Base-by-base conservation (phyloP, 306 rosid genomes). In the Chamaecrista fasciculata region DNA sequence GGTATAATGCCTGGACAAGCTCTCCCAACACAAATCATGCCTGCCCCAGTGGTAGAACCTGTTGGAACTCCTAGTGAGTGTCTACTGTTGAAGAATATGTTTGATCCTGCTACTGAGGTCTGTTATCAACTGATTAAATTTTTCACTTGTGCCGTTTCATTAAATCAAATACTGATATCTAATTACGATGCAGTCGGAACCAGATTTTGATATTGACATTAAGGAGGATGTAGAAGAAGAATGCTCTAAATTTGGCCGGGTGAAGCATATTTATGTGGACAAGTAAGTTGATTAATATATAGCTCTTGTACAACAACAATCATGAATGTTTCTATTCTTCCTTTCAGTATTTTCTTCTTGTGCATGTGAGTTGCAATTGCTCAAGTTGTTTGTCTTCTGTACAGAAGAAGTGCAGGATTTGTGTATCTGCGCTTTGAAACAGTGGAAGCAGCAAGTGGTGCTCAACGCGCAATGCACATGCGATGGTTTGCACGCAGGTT, bases 211-310 rank as follows among this genome's bases (percentile, higher is more conserved):
- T 76, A 18, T 79, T 33, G 99, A 94, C 72, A 94, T 94, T 44
- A 91, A 82, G 86, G 99, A 91, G 19, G 99, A 94, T 52, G 99
- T 94, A 11, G 96, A 88, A 78, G 99, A 89, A 71, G 99, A 94
- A 79, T 94, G 99, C 62, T 91, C 96, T 43, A 94, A 89, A 69
- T 94, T 81, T 74, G 99, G 99, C 58, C 84, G 81, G 39, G 97
- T 94, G 85, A 84, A 81, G 71, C 97, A 94, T 83, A 89, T 89
- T 72, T 83, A 88, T 66, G 99, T 94, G n/a, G 99, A 94, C 76
- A 94, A 91, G 99, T 94, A 85, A 84, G 97, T 79, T 49, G 25
- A n/a, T 66, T 31, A 66, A 70, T 44, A 56, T 34, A 9, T 44
- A 8, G 31, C 39, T 11, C 6, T n/a, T 29, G 20, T 67, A 55